Evolutionary conservation across 164 flowering plant species (phyloP), one percentile per base, ranked within the genome.

Genomic region (Magnolia officinalis): DNA sequence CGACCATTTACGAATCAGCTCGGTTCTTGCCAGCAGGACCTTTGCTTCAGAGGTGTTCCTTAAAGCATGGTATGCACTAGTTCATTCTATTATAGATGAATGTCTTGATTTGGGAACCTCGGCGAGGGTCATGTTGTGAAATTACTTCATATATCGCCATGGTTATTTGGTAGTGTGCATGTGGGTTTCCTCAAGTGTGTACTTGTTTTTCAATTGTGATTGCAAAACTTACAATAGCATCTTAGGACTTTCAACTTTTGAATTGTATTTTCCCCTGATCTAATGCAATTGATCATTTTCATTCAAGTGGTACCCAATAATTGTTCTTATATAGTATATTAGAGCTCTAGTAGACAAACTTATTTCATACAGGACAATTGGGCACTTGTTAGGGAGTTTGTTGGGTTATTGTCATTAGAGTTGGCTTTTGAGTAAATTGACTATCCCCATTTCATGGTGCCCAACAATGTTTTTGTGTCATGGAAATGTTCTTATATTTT

Each of bases 1-100:
- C 94, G 70, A 86, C 91, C 76, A 75, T 90, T 50, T 90, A 89
- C 81, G 94, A 90, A 80, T 86, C 94, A 71, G 90, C 90, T 51
- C 90, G 94, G 66, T 90, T 89, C 77, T 85, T 86, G 71, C 90
- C 89, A 37, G 83, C 89, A 14, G 89, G 90, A 52, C 89, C 90
- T 78, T 72, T 90, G 79, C 85, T 90, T 66, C 91, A 90, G 78
- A 86, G 94, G 80, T 90, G 94, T 76, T 88, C 90, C 67, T 71
- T 84, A 24, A 79, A 80, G 76, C 82, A 85, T 64, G 94, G 94
- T 90, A 79, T 50, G 78, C 0, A 61, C 19, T 80, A 64, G 23
- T 37, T 4, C 45, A 37, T 18, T 76, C 61, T 63, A 70, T 61
- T 18, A 29, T 78, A 20, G 24, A 68, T 70, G 8, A 52, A 67